These are phyloP conservation scores for Cercis canadensis DNA, from an alignment of 306 rosid species.

Conservation along the genomic window DNA sequence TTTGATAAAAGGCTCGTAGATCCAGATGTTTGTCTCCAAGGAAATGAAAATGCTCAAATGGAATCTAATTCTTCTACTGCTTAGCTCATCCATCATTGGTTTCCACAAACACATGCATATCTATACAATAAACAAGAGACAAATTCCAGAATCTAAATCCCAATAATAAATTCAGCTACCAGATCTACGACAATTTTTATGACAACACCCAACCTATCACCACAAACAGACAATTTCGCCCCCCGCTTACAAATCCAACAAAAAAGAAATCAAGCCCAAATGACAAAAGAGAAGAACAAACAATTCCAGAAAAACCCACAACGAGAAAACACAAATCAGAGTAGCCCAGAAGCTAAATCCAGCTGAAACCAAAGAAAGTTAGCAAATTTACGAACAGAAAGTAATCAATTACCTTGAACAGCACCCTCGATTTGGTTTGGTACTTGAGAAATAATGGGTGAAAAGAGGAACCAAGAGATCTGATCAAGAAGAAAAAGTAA, in stretches of 20 bases:
- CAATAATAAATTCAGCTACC: constrained; percentile 14
- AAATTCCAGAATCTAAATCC: constrained; percentile 28
- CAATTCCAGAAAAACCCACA: constrained; percentile 12
- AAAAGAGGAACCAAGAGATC: constrained; percentile 24
- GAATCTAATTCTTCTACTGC: background rate
- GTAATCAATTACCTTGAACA: constrained; percentile 39
- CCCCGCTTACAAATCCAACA: background rate
- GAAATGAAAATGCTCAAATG: constrained; percentile 16
- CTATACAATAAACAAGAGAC: constrained; percentile 6
- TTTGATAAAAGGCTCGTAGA: constrained; percentile 21
- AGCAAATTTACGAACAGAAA: background rate
- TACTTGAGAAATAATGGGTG: constrained; percentile 28
- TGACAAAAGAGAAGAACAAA: background rate
- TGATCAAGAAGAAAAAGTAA: constrained; percentile 33
- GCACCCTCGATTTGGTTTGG: background rate
- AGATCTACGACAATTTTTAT: constrained; percentile 45
- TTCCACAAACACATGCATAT: constrained; percentile 9
- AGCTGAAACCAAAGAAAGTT: background rate
- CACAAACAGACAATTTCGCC: constrained; percentile 25
- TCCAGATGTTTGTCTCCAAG: constrained; percentile 10
- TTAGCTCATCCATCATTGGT: constrained; percentile 5
- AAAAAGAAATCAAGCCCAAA: constrained; percentile 21
- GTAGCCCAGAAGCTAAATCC: constrained; percentile 5
- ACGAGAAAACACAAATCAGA: background rate
- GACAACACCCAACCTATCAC: constrained; percentile 41